Percentiles rank a stretch among this genome's conserved stretches.
These are phyloP conservation scores for Anacardium occidentale DNA, from an alignment of 345 rosid species.

Conservation along the genomic window DNA sequence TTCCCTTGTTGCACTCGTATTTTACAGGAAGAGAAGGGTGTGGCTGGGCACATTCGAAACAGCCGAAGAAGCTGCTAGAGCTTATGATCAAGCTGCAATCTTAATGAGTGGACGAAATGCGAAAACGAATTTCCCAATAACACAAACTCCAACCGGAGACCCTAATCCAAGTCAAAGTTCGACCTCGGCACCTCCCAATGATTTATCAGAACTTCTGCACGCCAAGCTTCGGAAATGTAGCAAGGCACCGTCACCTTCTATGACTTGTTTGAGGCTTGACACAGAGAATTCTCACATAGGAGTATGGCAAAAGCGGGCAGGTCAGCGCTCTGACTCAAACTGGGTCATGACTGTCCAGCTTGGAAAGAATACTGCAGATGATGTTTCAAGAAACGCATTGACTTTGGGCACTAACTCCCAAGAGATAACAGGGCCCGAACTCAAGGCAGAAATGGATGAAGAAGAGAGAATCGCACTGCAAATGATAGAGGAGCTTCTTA, in stretches of 20 bases:
- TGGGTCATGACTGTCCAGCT: conserved; percentile 64
- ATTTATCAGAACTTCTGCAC: conserved; percentile 41
- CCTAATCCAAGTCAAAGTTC: neutral
- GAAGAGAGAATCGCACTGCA: conserved; percentile 74
- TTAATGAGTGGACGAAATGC: conserved; percentile 59
- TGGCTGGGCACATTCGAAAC: conserved; percentile 68
- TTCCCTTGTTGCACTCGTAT: neutral
- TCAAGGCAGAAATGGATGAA: conserved; percentile 31
- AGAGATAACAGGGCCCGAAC: neutral
- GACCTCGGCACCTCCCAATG: conserved; percentile 18
- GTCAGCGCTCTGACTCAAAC: conserved; percentile 45
- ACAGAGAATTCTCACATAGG: conserved; percentile 61
- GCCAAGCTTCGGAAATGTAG: conserved; percentile 56
- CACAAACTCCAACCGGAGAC: conserved; percentile 17
- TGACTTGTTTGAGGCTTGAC: conserved; percentile 61
- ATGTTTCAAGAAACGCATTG: conserved; percentile 7
- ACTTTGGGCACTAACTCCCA: neutral
- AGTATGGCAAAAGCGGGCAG: conserved; percentile 63
- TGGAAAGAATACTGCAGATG: conserved; percentile 20
- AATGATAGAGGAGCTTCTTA: conserved; percentile 95
- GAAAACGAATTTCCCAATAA: conserved; percentile 52
- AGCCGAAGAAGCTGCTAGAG: conserved; percentile 59
- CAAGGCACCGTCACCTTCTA: conserved; percentile 51
- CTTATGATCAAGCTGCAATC: conserved; percentile 56
- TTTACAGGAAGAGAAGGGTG: conserved; percentile 50